phyloP scores from a whole-genome alignment of 2,329 filamentous ascomycete species.

The Tolypocladium tropicale region DNA sequence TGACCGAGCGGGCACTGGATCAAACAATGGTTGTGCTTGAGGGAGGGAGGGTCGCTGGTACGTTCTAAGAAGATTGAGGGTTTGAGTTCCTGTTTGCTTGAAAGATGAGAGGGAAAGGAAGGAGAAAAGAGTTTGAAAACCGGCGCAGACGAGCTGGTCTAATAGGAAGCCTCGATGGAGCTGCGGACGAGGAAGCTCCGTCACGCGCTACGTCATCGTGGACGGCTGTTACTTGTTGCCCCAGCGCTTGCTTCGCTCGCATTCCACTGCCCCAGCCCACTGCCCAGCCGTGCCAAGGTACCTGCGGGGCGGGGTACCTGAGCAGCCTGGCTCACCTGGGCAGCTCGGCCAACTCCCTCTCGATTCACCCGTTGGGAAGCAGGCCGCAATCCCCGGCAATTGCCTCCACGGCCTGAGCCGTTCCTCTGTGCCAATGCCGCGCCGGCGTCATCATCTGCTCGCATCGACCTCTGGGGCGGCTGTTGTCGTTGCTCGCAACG shows the following conservation, averaged over 20 bases:
- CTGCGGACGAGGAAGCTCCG: conserved; percentile 1
- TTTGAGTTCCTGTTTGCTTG: neutral
- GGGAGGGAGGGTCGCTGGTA: neutral
- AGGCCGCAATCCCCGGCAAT: neutral
- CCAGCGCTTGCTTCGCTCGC: neutral
- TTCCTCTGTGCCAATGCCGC: neutral
- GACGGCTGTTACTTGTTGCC: neutral
- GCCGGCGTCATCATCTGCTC: neutral
- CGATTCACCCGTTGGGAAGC: no score
- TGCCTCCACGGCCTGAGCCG: neutral
- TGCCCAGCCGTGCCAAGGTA: neutral
- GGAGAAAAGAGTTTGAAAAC: neutral
- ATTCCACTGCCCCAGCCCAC: neutral
- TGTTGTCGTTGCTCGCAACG: neutral
- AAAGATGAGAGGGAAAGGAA: neutral
- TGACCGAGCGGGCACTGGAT: neutral
- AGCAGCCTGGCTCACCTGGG: neutral
- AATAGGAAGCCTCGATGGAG: neutral
- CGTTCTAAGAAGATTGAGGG: neutral
- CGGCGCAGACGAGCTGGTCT: neutral
- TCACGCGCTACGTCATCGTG: conserved; percentile 9
- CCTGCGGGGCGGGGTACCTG: neutral
- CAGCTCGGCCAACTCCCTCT: no score
- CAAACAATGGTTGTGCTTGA: neutral
- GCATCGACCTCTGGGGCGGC: neutral